Conservation (phyloP, 345 rosid genomes). For the Cardamine chenopodiifolia region DNA sequence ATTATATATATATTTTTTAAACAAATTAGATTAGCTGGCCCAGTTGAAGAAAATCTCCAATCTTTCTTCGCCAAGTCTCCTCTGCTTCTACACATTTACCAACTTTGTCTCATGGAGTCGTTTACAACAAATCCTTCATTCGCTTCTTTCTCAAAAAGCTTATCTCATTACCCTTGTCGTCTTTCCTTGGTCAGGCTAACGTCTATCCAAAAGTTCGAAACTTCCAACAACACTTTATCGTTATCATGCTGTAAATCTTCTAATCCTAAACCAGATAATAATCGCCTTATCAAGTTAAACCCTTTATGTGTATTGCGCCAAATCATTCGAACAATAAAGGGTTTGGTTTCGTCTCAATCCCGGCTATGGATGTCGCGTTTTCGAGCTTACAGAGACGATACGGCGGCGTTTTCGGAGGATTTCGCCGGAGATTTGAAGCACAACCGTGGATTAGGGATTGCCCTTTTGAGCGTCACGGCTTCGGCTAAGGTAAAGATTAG, state of each 20-base stretch:
- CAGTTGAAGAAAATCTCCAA: constrained; percentile 16
- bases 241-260: constrained; percentile 45
- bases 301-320: constrained; percentile 50
- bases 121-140: constrained; percentile 46
- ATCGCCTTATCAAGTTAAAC: constrained; percentile 26
- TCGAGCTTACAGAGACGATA: constrained; percentile 47
- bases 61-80: constrained; percentile 38
- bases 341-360: constrained; percentile 51
- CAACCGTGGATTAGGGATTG: constrained; percentile 64
- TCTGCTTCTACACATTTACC: too few relatives aligned
- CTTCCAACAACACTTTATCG: constrained; percentile 40
- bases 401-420: constrained; percentile 41
- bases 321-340: constrained; percentile 49
- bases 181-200: constrained; percentile 42
- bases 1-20: too few relatives aligned
- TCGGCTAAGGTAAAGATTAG: constrained; percentile 70
- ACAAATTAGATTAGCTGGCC: too few relatives aligned
- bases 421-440: constrained; percentile 43
- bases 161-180: constrained; percentile 28
- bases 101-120: constrained; percentile 50
- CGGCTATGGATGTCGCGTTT: constrained; percentile 55
- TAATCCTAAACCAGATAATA: constrained; percentile 27
- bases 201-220: constrained; percentile 34
- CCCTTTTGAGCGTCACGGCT: constrained; percentile 69
- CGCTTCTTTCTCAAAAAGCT: constrained; percentile 35